phyloP scores from a whole-genome alignment of 108 stramenopile species.

The Discostella stelligeroides region DNA sequence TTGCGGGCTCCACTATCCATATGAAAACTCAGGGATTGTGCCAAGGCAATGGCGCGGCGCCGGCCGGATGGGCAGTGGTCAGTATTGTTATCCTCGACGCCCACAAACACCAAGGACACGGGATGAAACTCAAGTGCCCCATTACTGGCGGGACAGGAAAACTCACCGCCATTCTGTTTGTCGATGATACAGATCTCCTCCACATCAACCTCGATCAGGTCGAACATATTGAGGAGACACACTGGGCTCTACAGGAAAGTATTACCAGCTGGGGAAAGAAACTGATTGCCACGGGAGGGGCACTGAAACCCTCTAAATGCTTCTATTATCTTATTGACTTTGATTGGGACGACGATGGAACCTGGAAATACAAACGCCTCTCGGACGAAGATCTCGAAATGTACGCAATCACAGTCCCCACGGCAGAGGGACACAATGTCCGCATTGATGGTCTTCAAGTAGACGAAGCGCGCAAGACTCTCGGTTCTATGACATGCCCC shows the following conservation, averaged over 20 bases:
- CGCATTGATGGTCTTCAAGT: neutral
- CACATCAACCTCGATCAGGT: slow-evolving; percentile 2
- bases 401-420: slow-evolving; percentile 4
- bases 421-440: neutral
- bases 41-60: slow-evolving; percentile 30
- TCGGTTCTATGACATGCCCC: slow-evolving; percentile 17
- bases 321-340: slow-evolving; percentile 19
- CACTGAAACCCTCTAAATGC: slow-evolving; percentile 26
- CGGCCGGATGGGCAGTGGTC: slow-evolving; percentile 12
- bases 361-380: slow-evolving; percentile 4
- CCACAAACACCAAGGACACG: slow-evolving; percentile 13
- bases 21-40: slow-evolving; percentile 10
- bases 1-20: neutral
- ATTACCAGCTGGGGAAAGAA: slow-evolving; percentile 3
- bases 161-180: slow-evolving; percentile 6
- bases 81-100: slow-evolving; percentile 12
- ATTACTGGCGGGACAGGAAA: neutral
- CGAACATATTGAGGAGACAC: neutral
- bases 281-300: slow-evolving; percentile 16
- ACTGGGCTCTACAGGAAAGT: neutral
- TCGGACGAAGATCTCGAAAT: neutral
- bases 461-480: slow-evolving; percentile 2
- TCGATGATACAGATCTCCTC: slow-evolving; percentile 11
- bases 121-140: slow-evolving; percentile 1
- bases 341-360: slow-evolving; percentile 3